A percentile compares a stretch with the other conserved stretches of the same genome.
Conservation (phyloP, 805 yeast genomes). For the Candida gorgasii region DNA sequence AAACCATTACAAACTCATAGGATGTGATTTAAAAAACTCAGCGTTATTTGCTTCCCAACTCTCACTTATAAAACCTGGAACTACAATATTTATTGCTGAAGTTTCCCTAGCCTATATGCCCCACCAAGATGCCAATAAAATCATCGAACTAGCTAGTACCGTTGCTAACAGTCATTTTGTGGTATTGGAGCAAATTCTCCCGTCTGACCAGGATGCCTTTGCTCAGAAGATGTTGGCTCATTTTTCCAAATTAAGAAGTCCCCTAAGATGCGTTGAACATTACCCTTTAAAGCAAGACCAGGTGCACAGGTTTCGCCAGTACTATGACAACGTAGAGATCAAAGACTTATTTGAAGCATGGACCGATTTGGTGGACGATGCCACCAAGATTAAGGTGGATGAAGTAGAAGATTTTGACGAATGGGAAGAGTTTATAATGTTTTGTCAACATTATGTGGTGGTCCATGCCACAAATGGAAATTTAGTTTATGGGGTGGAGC, state of each 20-base stretch:
- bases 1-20: conserved; percentile 53
- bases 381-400: conserved; percentile 42
- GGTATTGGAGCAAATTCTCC: conserved; percentile 70
- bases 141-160: conserved; percentile 50
- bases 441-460: conserved; percentile 72
- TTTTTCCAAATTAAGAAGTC: conserved; percentile 64
- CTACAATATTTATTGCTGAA: conserved; percentile 71
- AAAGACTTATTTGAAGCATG: conserved; percentile 61
- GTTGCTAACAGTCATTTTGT: conserved; percentile 56
- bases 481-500: conserved; percentile 13
- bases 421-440: conserved; percentile 76
- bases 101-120: conserved; percentile 82
- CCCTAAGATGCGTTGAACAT: conserved; percentile 60
- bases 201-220: conserved; percentile 69
- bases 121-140: conserved; percentile 61
- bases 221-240: conserved; percentile 74
- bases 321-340: conserved; percentile 51
- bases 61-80: conserved; percentile 21
- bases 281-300: conserved; percentile 59
- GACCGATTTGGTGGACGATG: conserved; percentile 42
- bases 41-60: conserved; percentile 30
- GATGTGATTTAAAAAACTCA: conserved; percentile 64
- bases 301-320: conserved; percentile 47
- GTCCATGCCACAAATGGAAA: conserved; percentile 58
- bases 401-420: conserved; percentile 74